These are phyloP conservation scores for Suillus discolor DNA, from an alignment of 768 basidiomycete species.

Conservation along the genomic window DNA sequence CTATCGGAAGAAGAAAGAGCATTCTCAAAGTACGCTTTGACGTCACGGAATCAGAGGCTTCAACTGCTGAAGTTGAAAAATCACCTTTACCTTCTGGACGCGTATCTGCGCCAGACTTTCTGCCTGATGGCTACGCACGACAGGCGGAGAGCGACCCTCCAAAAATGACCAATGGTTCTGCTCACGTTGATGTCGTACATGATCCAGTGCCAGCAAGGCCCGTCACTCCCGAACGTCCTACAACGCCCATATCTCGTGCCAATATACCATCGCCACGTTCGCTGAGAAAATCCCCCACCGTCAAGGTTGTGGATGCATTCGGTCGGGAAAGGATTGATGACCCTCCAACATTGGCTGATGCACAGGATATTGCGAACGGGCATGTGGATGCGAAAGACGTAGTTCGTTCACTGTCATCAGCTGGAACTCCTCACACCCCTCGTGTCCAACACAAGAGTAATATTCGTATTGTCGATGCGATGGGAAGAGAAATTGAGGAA, in stretches of 20 bases:
- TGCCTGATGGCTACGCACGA: background rate
- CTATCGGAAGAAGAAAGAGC: conserved; percentile 49
- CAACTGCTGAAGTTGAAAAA: conserved; percentile 28
- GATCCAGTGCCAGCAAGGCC: conserved; percentile 15
- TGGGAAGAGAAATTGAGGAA: conserved; percentile 61
- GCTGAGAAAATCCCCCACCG: conserved; percentile 49
- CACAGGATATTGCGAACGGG: conserved; percentile 10
- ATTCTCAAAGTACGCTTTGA: conserved; percentile 77
- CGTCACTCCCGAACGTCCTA: conserved; percentile 24
- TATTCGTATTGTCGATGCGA: conserved; percentile 68
- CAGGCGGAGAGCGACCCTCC: background rate
- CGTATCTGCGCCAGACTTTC: conserved; percentile 5
- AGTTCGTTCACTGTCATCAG: conserved; percentile 13
- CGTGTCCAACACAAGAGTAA: conserved; percentile 38
- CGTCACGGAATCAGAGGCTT: conserved; percentile 38
- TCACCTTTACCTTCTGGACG: conserved; percentile 32
- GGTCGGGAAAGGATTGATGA: conserved; percentile 48
- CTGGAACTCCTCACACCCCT: conserved; percentile 18
- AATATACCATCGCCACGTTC: conserved; percentile 32
- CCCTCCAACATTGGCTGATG: conserved; percentile 10
- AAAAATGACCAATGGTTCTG: conserved; percentile 7
- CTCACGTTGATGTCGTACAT: conserved; percentile 10
- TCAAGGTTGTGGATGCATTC: conserved; percentile 74
- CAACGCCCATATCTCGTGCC: conserved; percentile 29
- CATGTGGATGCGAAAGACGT: conserved; percentile 23